These are phyloP conservation scores for Bonia amplexicaulis DNA, from an alignment of 176 grass and related monocot species.

Conservation along the genomic window DNA sequence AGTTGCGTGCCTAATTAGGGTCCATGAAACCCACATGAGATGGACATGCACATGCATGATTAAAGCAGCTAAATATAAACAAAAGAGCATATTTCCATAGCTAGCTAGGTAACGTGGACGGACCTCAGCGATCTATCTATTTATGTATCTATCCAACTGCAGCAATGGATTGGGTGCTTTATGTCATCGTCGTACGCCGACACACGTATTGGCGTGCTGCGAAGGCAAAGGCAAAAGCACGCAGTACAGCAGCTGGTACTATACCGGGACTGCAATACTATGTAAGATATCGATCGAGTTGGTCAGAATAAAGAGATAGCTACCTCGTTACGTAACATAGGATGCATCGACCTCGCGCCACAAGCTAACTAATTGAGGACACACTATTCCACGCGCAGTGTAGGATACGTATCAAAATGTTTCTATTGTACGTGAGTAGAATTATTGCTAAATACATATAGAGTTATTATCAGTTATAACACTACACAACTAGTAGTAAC, in stretches of 20 bases:
- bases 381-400: no score
- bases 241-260: neutral
- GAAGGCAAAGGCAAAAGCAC: neutral
- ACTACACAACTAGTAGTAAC: no score
- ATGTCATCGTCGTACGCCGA: neutral
- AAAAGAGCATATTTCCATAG: neutral
- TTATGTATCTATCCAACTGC: neutral
- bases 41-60: neutral
- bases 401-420: no score
- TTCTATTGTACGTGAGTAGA: no score
- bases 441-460: no score
- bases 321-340: no score
- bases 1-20: neutral
- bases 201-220: neutral
- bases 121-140: neutral
- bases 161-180: neutral
- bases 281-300: neutral
- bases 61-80: neutral
- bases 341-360: no score
- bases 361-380: no score
- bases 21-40: neutral
- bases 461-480: no score
- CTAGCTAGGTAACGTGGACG: neutral
- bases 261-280: no score
- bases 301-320: neutral